Evolutionary conservation across 2,329 filamentous ascomycete species (phyloP), one percentile per base, ranked within the genome.

Genomic region (Colletotrichum kahawae): DNA sequence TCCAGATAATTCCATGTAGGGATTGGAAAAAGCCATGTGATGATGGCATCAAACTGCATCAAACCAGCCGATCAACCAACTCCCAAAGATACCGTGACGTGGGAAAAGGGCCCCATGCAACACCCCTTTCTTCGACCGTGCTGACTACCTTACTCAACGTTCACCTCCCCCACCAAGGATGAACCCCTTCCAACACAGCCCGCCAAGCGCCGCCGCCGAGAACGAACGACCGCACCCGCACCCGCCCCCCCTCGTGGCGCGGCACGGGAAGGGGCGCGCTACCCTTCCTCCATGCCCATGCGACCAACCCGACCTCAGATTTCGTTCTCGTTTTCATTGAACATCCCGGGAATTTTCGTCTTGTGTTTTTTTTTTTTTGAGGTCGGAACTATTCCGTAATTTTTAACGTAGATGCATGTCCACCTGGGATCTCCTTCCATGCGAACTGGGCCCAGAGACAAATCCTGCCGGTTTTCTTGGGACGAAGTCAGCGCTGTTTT

Each of bases 241-340:
- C 43, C 43, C 43, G 43, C 43, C 10, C 43, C 43, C 43, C 43
- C 31, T 60, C 27, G 57, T 64, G 65, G 70, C 70, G 59, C 70
- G 70, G 70, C 70, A 74, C 70, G 70, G 38, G 57, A 64, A 36
- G 70, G 66, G 54, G 43, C 43, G 34, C 34, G n/a, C n/a, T 51
- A 21, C 43, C 43, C 43, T 51, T 21, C 5, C 21, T 21, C 10
- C 43, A 51, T 51, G 43, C 43, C 43, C 43, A 51, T 51, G 43
- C 43, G 43, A 51, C n/a, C 43, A 51, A 43, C 38, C 13, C 36
- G 7, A 38, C 7, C 36, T 18, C 14, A 38, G 36, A 8, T 4
- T 3, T 48, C 43, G 43, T 48, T 48, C 18, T 48, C 18, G 34
- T 34, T 34, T 13, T 34, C 10, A 12, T 5, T 34, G 33, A 34